phyloP scores from a whole-genome alignment of 2,329 filamentous ascomycete species.

The Aspergillus awamori region DNA sequence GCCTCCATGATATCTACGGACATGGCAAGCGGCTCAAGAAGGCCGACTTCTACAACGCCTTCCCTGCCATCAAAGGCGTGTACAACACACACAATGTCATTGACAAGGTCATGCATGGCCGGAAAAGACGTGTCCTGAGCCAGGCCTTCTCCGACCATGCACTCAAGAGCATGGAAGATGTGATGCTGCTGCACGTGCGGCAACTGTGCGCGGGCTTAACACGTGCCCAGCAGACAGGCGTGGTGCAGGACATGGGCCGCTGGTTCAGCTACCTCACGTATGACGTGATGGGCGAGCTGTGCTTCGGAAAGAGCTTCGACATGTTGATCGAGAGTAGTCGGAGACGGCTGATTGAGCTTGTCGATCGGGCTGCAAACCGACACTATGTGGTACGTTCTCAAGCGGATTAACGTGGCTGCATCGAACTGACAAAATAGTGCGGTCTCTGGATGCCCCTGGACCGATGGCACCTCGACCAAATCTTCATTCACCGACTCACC shows the following conservation, averaged over 20 bases:
- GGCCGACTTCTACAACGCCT: constrained; percentile 72
- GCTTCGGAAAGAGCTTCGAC: constrained; percentile 55
- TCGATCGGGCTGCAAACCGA: constrained; percentile 68
- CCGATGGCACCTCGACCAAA: constrained; percentile 66
- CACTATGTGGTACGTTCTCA: constrained; percentile 62
- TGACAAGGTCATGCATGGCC: constrained; percentile 68
- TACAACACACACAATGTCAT: constrained; percentile 74
- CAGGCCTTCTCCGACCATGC: constrained; percentile 71
- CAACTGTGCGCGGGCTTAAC: constrained; percentile 58
- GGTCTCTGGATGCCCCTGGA: constrained; percentile 72
- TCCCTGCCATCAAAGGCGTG: constrained; percentile 65
- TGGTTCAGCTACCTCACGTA: constrained; percentile 52
- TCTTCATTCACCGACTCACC: constrained; percentile 69
- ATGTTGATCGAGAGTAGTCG: constrained; percentile 49
- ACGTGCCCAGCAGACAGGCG: constrained; percentile 26
- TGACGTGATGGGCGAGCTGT: constrained; percentile 56
- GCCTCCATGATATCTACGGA: constrained; percentile 49
- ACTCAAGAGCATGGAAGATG: constrained; percentile 68
- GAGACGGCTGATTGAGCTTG: constrained; percentile 68
- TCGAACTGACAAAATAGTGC: constrained; percentile 51
- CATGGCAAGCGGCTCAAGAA: constrained; percentile 54
- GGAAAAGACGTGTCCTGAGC: constrained; percentile 71
- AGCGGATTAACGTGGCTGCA: too few species aligned
- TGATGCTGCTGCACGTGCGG: constrained; percentile 67
- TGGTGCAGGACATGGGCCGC: constrained; percentile 39